Evolutionary conservation across 306 rosid species (phyloP).

Genomic region (Ochetophila trinervis): DNA sequence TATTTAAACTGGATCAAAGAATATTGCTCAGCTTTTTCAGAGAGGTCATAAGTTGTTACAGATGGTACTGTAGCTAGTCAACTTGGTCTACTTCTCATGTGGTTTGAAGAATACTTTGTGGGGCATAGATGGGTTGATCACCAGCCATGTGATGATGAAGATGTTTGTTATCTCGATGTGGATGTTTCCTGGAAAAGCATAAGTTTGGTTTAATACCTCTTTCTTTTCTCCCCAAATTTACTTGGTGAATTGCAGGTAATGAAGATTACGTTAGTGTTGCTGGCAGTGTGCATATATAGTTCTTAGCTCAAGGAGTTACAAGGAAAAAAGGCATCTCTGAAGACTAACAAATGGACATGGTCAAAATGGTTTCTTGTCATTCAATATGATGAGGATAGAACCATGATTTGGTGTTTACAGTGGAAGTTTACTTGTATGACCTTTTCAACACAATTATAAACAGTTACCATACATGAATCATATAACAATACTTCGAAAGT

Average conservation of each 20-base stretch:
- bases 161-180: not conserved
- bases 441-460: too few relatives aligned
- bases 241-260: not conserved
- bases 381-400: not conserved
- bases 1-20: not conserved
- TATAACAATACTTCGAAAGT: not conserved
- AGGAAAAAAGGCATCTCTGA: slow-evolving; percentile 1
- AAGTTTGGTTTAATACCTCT: not conserved
- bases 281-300: not conserved
- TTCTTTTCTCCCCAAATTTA: slow-evolving; percentile 1
- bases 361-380: not conserved
- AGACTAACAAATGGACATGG: not conserved
- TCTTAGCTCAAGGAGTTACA: slow-evolving; percentile 15
- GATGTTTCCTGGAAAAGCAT: not conserved
- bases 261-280: slow-evolving; percentile 7
- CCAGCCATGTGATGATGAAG: not conserved
- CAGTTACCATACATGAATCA: not conserved
- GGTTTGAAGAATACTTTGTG: not conserved
- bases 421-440: not conserved
- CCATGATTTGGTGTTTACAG: too few relatives aligned
- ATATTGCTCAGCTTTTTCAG: not conserved
- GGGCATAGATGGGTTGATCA: not conserved
- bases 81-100: not conserved
- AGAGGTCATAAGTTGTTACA: not conserved
- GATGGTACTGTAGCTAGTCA: not conserved